Evolutionary conservation across 176 grass and related monocot genomes (phyloP).

Genomic region (Zizania latifolia): DNA sequence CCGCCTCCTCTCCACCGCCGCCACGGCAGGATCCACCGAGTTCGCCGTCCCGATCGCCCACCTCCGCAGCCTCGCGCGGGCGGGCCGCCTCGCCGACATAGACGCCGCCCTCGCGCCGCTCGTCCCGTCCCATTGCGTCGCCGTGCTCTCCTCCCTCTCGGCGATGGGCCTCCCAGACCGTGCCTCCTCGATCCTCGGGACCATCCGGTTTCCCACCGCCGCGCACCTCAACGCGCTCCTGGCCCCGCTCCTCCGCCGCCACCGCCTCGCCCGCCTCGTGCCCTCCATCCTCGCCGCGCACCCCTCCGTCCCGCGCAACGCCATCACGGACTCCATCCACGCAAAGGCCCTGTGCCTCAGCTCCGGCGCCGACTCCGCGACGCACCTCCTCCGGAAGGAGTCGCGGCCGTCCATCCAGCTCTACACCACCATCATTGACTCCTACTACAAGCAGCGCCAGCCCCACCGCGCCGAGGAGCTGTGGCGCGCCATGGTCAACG

Average conservation of each 20-base stretch:
- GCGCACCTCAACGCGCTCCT: conserved; percentile 42
- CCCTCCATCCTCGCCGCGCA: conserved; percentile 20
- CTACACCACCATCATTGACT: conserved; percentile 45
- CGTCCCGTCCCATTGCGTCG: conserved; percentile 16
- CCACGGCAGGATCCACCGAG: not conserved
- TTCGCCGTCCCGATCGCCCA: not conserved
- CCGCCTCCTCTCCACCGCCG: not conserved
- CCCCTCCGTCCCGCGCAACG: conserved; percentile 25
- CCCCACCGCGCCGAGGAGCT: conserved; percentile 47
- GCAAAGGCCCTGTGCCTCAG: conserved; percentile 45
- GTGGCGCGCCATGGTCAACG: conserved; percentile 43
- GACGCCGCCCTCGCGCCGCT: conserved; percentile 30
- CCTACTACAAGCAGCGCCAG: conserved; percentile 45
- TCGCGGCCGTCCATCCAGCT: conserved; percentile 24
- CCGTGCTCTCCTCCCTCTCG: conserved; percentile 31
- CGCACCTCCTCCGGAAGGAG: conserved; percentile 36
- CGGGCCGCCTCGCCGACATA: conserved; percentile 36
- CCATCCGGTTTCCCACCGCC: conserved; percentile 11
- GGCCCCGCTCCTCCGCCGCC: conserved; percentile 39
- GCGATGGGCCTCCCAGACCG: conserved; percentile 33
- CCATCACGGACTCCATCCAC: conserved; percentile 31
- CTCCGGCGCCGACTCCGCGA: conserved; percentile 30
- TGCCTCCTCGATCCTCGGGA: conserved; percentile 30
- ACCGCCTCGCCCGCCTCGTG: conserved; percentile 18
- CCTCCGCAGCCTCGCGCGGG: conserved; percentile 32